phyloP scores from a whole-genome alignment of 129 eudicot genomes.

The Ambrosia artemisiifolia region DNA sequence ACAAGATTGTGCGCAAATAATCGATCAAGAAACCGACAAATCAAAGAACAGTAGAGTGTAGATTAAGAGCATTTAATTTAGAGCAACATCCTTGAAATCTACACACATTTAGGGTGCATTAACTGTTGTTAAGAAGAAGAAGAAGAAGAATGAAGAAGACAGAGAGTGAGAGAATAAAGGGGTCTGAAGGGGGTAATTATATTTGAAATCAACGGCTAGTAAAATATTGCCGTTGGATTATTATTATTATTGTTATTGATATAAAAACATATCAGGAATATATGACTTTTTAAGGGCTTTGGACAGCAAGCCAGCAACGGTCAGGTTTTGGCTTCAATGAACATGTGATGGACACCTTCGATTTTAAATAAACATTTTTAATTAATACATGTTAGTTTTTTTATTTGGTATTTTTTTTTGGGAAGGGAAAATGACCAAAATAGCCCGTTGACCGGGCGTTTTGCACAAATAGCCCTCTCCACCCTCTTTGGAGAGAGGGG shows the following conservation, averaged over 20 bases:
- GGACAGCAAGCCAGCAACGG: conserved; percentile 41
- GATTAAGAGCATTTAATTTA: conserved; percentile 33
- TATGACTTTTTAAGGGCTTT: conserved; percentile 24
- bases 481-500: no score
- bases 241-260: background rate
- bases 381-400: background rate
- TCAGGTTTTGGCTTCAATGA: conserved; percentile 39
- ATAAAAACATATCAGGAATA: conserved; percentile 16
- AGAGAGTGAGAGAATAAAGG: conserved; percentile 18
- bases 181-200: conserved; percentile 41
- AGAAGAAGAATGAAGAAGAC: conserved; percentile 17
- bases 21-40: conserved; percentile 29
- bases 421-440: no score
- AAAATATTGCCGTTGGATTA: conserved; percentile 39
- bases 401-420: background rate
- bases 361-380: conserved; percentile 36
- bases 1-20: conserved; percentile 16
- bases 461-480: no score
- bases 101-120: conserved; percentile 22
- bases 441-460: no score
- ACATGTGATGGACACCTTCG: conserved; percentile 36
- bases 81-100: conserved; percentile 25
- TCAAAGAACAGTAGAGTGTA: conserved; percentile 23
- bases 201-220: conserved; percentile 47
- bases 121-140: conserved; percentile 11